These are phyloP conservation scores for Xylaria palmicola DNA, from an alignment of 495 filamentous ascomycete species.

Conservation along the genomic window DNA sequence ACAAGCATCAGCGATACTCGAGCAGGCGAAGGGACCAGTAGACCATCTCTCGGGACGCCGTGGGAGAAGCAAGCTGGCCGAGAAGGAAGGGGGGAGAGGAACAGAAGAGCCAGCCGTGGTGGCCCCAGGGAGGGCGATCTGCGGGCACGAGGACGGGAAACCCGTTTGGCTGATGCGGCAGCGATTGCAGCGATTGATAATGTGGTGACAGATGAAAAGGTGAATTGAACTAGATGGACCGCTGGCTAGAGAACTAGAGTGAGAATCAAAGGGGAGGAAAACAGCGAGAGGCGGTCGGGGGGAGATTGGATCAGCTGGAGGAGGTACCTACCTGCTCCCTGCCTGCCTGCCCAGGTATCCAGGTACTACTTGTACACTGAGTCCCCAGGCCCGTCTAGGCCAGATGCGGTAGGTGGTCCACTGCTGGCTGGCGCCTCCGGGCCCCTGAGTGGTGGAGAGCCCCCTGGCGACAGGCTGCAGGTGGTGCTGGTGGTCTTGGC, in stretches of 20 bases:
- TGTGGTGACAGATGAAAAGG: slow-evolving; percentile 8
- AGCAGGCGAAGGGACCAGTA: not conserved
- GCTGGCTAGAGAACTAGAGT: slow-evolving; percentile 17
- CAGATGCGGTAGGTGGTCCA: not conserved
- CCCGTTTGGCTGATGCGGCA: slow-evolving; percentile 1
- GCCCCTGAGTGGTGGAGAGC: slow-evolving; percentile 6
- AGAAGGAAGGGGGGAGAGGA: slow-evolving; percentile 3
- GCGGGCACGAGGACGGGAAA: slow-evolving; percentile 6
- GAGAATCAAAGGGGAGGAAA: slow-evolving; percentile 20
- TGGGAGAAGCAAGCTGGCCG: slow-evolving; percentile 12
- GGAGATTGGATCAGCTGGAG: slow-evolving; percentile 2
- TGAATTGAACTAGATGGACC: slow-evolving; percentile 14
- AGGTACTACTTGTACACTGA: too few relatives aligned
- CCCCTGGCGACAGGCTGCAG: not conserved
- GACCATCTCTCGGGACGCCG: slow-evolving; percentile 16
- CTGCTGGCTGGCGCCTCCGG: not conserved
- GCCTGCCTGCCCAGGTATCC: too few relatives aligned
- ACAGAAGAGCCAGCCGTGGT: slow-evolving; percentile 17
- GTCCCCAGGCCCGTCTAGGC: not conserved
- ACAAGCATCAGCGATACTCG: slow-evolving; percentile 18
- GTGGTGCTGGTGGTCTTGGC: not conserved
- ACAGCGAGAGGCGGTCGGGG: slow-evolving; percentile 15
- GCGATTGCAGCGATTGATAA: slow-evolving; percentile 17
- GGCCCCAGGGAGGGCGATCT: slow-evolving; percentile 16
- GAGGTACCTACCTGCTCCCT: not conserved